A percentile compares a stretch with the other conserved stretches of the same genome.
Evolutionary conservation across 805 yeast species (phyloP).

Genomic region (Metschnikowia koreensis): DNA sequence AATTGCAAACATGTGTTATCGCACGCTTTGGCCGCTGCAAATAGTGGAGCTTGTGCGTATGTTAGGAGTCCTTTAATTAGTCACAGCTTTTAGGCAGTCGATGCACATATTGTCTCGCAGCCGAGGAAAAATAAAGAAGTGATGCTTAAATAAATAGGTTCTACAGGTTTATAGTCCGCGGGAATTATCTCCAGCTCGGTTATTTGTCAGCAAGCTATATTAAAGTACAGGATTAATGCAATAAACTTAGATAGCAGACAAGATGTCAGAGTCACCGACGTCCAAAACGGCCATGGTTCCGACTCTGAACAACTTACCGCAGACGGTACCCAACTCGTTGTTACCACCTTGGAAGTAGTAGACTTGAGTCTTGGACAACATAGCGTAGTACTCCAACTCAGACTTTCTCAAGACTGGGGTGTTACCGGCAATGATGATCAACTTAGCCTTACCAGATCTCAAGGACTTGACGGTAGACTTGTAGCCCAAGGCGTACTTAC

Average conservation of each 20-base stretch:
- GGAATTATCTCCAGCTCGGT: background rate
- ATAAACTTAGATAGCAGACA: constrained; percentile 51
- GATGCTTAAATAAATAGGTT: background rate
- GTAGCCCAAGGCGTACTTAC: constrained; percentile 99
- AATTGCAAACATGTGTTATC: background rate
- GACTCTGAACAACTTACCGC: constrained; percentile 99
- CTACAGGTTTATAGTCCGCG: background rate
- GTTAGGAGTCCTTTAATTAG: too few relatives aligned
- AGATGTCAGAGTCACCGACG: constrained; percentile 99
- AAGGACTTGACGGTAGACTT: constrained; percentile 97
- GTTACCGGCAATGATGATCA: constrained; percentile 97
- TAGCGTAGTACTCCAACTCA: constrained; percentile 99
- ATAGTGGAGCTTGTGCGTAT: too few relatives aligned
- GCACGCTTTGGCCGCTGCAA: background rate
- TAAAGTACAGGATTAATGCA: constrained; percentile 8
- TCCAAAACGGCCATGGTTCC: constrained; percentile 95
- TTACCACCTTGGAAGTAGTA: constrained; percentile 99
- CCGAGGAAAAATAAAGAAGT: too few relatives aligned
- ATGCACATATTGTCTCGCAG: background rate
- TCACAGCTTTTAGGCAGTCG: too few relatives aligned
- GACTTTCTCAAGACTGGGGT: constrained; percentile 99
- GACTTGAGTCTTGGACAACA: constrained; percentile 95
- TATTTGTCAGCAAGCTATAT: constrained; percentile 12
- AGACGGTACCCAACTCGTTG: constrained; percentile 99
- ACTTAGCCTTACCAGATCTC: constrained; percentile 99